Conservation (phyloP, 345 rosid genomes). For the Rhodamnia argentea region DNA sequence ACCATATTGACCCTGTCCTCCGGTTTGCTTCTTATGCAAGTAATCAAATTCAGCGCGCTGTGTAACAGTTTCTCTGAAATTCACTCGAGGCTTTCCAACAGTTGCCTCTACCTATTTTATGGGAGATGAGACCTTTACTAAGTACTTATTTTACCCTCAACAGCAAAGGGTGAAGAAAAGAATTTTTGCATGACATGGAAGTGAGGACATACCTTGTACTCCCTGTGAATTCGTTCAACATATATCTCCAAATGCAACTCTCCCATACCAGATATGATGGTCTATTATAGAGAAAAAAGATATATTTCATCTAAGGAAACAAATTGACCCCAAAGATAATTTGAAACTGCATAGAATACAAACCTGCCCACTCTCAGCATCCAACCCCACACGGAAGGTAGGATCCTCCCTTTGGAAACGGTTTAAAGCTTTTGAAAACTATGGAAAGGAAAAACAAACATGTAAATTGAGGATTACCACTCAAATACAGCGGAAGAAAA, state of each 20-base stretch:
- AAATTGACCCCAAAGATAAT: background rate
- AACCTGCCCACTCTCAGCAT: conserved; percentile 97
- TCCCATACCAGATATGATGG: conserved; percentile 99
- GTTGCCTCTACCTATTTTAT: conserved; percentile 80
- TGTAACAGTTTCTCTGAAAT: conserved; percentile 92
- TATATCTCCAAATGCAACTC: conserved; percentile 95
- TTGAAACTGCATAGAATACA: background rate
- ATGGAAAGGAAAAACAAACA: background rate
- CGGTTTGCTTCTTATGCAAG: conserved; percentile 95
- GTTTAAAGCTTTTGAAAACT: conserved; percentile 98
- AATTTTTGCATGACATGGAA: background rate
- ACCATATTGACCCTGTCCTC: conserved; percentile 99
- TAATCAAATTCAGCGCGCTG: conserved; percentile 89
- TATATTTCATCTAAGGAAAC: no score
- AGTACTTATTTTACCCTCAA: background rate
- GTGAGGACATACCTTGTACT: conserved; percentile 58
- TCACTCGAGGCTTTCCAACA: conserved; percentile 97
- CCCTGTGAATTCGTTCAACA: conserved; percentile 92
- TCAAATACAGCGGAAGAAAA: background rate
- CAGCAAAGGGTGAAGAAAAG: background rate
- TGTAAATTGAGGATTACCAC: background rate
- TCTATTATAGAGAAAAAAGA: conserved; percentile 24
- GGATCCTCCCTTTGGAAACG: conserved; percentile 98
- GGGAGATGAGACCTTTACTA: background rate
- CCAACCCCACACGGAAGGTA: conserved; percentile 96